These are phyloP conservation scores for Prunus campanulata DNA, from an alignment of 306 rosid species.

Conservation along the genomic window DNA sequence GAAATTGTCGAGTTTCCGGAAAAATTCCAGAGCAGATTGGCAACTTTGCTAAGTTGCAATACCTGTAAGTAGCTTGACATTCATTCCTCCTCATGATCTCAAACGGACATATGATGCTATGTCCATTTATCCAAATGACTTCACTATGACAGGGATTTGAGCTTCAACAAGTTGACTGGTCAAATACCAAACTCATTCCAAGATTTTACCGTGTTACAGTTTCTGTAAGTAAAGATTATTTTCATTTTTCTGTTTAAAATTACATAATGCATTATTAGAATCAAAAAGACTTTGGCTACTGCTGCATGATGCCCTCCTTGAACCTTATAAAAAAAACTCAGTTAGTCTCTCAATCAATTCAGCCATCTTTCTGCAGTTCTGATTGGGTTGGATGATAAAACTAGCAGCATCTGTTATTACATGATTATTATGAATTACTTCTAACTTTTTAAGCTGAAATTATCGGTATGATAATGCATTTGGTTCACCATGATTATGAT, in stretches of 20 bases:
- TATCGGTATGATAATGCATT: too few relatives aligned
- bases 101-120: too few relatives aligned
- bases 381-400: too few relatives aligned
- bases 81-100: neutral
- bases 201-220: slow-evolving; percentile 17
- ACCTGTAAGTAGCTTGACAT: slow-evolving; percentile 20
- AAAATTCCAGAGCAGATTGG: slow-evolving; percentile 31
- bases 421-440: too few relatives aligned
- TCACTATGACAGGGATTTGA: slow-evolving; percentile 26
- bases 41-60: slow-evolving; percentile 22
- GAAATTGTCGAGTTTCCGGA: slow-evolving; percentile 25
- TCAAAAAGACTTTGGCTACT: too few relatives aligned
- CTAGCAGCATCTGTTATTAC: too few relatives aligned
- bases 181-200: slow-evolving; percentile 35
- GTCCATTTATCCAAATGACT: neutral
- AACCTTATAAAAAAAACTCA: too few relatives aligned
- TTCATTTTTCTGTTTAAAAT: neutral
- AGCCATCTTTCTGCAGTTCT: too few relatives aligned
- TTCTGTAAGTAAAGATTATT: slow-evolving; percentile 29
- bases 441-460: too few relatives aligned
- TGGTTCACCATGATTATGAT: neutral
- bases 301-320: too few relatives aligned
- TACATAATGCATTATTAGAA: neutral
- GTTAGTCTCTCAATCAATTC: too few relatives aligned
- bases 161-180: slow-evolving; percentile 38